Conservation (phyloP, 352 stramenopile species). For the Phytophthora citricola region DNA sequence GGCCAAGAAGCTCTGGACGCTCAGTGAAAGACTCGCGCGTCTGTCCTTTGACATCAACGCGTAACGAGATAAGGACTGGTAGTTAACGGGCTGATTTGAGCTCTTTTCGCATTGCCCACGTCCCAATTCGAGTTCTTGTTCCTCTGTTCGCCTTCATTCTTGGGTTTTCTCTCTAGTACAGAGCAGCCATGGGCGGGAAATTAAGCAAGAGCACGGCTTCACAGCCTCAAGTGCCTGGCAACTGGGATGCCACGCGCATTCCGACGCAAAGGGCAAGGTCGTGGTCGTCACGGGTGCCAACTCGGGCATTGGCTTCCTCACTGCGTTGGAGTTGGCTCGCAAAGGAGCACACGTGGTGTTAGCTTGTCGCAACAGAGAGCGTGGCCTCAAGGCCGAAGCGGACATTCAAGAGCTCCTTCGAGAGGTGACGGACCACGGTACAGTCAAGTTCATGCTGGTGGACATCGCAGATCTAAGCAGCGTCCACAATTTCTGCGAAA, state of each 20-base stretch:
- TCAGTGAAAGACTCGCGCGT: slow-evolving; percentile 42
- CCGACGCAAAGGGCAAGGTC: slow-evolving; percentile 32
- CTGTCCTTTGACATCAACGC: slow-evolving; percentile 25
- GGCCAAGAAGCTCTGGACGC: slow-evolving; percentile 44
- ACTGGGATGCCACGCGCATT: slow-evolving; percentile 40
- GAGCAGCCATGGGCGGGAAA: slow-evolving; percentile 6
- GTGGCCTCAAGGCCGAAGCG: slow-evolving; percentile 23
- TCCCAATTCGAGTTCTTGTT: background rate
- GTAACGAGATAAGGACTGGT: background rate
- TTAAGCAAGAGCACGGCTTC: slow-evolving; percentile 14
- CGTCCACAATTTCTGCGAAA: slow-evolving; percentile 47
- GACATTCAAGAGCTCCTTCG: slow-evolving; percentile 20
- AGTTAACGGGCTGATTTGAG: background rate
- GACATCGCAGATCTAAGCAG: slow-evolving; percentile 52
- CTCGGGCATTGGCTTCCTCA: slow-evolving; percentile 46
- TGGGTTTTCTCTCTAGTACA: background rate
- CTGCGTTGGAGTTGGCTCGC: slow-evolving; percentile 41
- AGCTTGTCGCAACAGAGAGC: slow-evolving; percentile 39
- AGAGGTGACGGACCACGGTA: slow-evolving; percentile 3
- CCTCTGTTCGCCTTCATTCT: background rate
- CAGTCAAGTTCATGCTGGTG: slow-evolving; percentile 55
- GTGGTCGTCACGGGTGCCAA: slow-evolving; percentile 52
- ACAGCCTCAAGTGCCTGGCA: slow-evolving; percentile 7
- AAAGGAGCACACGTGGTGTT: slow-evolving; percentile 47
- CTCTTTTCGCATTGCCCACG: slow-evolving; percentile 1